phyloP scores from a whole-genome alignment of 176 grass and related monocot genomes.

The Tillandsia fasciculata region DNA sequence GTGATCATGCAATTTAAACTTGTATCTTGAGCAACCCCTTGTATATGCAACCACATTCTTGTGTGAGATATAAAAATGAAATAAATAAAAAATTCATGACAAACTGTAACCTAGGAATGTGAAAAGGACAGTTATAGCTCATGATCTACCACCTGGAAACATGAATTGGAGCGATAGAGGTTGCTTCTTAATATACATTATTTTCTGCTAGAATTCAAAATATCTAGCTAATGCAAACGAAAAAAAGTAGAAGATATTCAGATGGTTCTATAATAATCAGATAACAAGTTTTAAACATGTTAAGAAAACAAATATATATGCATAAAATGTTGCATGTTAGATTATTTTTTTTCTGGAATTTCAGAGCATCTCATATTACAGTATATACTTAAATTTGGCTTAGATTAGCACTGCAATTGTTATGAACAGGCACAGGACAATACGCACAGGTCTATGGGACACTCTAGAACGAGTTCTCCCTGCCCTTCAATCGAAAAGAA shows the following conservation, averaged over 20 bases:
- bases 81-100: not conserved
- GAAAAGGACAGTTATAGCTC: not conserved
- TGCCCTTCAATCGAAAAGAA: not conserved
- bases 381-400: not conserved
- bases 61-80: no score
- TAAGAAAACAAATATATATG: not conserved
- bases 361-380: not conserved
- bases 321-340: not conserved
- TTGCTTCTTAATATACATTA: not conserved
- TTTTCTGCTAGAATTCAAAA: not conserved
- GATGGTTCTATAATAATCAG: not conserved
- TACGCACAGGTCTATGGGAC: not conserved
- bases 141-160: not conserved
- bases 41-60: no score
- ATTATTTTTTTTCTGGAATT: not conserved
- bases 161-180: not conserved
- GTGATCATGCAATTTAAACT: no score
- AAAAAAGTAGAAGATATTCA: not conserved
- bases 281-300: not conserved
- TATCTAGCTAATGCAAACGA: not conserved
- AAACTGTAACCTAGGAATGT: not conserved
- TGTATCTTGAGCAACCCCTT: no score
- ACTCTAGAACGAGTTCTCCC: not conserved
- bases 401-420: not conserved
- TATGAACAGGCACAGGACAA: not conserved